Evolutionary conservation across 2,329 filamentous ascomycete species (phyloP), one percentile per base, ranked within the genome.

Genomic region (Amauroascus verrucosus): DNA sequence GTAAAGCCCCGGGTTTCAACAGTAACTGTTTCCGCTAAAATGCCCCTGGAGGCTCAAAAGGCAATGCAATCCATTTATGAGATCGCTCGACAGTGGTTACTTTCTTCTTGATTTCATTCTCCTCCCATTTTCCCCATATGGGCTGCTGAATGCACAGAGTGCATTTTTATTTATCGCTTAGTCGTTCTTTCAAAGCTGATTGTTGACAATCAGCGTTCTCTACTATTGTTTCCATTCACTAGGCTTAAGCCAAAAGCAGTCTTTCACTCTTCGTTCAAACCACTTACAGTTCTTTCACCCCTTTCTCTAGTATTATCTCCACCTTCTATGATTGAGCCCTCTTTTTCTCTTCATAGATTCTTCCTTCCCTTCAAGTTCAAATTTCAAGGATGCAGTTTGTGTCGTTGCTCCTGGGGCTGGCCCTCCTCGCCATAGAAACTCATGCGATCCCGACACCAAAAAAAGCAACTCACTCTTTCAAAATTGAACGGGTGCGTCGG

Each of bases 401-500:
- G 48, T 56, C 58, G 22, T 48, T 56, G 16, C 56, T 64, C n/a
- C 54, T 65, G 24, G 56, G 59, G 18, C 41, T 63, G 13, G 43
- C 51, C 56, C 64, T 66, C 48, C 54, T 73, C 53, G 60, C 65
- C 43, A 63, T 62, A 24, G 56, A 63, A 16, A 65, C 30, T 38
- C 2, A 33, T 22, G 33, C 51, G 26, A 45, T 41, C 20, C 70
- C 71, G 8, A 63, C 65, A 24, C 55, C 48, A 51, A 58, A 54
- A 47, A 50, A 56, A 50, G 51, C 65, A 58, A 63, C 65, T 58
- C 64, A 67, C 53, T 80, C 80, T 6, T 86, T 85, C 71, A 79
- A 77, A 64, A 75, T 86, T 32, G 75, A 79, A 48, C 75, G 82
- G 33, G 70, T 78, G 45, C 67, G 72, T 49, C 82, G 81, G 60